Evolutionary conservation across 1,284 basidiomycete species (phyloP).

Genomic region (Marasmius tenuissimus): DNA sequence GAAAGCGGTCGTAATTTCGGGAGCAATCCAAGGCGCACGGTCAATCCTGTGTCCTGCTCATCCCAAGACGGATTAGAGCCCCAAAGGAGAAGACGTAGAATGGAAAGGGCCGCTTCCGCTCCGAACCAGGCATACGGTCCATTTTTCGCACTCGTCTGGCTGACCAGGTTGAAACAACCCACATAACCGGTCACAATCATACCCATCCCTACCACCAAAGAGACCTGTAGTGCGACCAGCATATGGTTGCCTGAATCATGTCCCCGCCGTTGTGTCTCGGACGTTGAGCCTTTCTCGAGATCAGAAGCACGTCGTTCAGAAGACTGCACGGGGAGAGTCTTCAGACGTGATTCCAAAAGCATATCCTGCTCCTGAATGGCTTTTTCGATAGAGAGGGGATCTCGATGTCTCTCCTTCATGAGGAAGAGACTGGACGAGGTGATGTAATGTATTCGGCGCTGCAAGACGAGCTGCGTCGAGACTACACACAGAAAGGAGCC

Average conservation of each 20-base stretch:
- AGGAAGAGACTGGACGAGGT: background rate
- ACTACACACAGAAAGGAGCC: background rate
- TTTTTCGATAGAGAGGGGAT: background rate
- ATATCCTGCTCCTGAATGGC: background rate
- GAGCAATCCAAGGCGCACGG: background rate
- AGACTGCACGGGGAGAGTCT: background rate
- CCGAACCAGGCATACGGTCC: background rate
- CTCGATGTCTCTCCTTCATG: background rate
- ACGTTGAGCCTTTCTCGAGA: background rate
- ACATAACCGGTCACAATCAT: constrained; percentile 1
- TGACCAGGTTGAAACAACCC: background rate
- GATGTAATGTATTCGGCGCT: background rate
- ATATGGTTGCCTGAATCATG: too few relatives aligned
- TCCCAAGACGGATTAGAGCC: background rate
- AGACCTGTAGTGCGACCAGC: background rate
- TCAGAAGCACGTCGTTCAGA: background rate
- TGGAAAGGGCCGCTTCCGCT: background rate
- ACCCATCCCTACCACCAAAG: background rate
- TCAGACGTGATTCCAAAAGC: background rate
- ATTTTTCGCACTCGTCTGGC: background rate
- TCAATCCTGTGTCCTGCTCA: background rate
- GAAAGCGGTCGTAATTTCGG: background rate
- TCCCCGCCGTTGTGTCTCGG: background rate
- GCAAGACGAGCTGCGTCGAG: background rate
- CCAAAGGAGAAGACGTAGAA: background rate